Percentiles rank a stretch among this genome's conserved stretches.
Conservation (phyloP, 106 monocot species). For the Apostasia shenzhenica region DNA sequence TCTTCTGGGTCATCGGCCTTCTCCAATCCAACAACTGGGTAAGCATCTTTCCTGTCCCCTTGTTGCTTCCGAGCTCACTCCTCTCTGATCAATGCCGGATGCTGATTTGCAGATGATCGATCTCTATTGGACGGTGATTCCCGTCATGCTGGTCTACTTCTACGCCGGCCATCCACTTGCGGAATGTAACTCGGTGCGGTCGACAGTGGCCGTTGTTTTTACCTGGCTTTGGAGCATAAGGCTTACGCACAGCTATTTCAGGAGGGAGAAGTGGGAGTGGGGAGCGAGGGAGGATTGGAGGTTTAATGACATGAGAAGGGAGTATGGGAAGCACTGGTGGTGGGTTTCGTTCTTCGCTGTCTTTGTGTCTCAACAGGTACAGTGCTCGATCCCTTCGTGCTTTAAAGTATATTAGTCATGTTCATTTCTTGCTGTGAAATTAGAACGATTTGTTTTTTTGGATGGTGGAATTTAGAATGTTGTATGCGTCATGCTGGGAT, state of each 20-base stretch:
- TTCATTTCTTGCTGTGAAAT: not conserved
- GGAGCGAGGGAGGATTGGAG: conserved; percentile 94
- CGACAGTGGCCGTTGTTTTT: conserved; percentile 38
- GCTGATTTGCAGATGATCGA: conserved; percentile 66
- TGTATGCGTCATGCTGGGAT: not conserved
- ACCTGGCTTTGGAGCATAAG: conserved; percentile 85
- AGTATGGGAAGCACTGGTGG: conserved; percentile 71
- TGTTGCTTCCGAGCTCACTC: not conserved
- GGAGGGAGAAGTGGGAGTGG: conserved; percentile 92
- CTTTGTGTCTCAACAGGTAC: conserved; percentile 88
- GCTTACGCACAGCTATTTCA: conserved; percentile 90
- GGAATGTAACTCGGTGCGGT: conserved; percentile 31
- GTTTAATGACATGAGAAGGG: conserved; percentile 64
- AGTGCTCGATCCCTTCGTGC: not conserved
- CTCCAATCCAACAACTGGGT: conserved; percentile 77
- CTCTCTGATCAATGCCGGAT: not conserved
- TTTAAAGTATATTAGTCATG: not conserved
- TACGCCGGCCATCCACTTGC: conserved; percentile 50
- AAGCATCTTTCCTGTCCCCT: not conserved
- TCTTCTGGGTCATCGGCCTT: conserved; percentile 83
- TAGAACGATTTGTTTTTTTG: not conserved
- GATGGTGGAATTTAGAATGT: not conserved
- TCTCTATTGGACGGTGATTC: conserved; percentile 94
- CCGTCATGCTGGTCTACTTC: conserved; percentile 78
- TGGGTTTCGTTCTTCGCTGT: conserved; percentile 94